These are phyloP conservation scores for Botrytis sinoallii DNA, from an alignment of 2,329 filamentous ascomycete genomes.

Conservation along the genomic window DNA sequence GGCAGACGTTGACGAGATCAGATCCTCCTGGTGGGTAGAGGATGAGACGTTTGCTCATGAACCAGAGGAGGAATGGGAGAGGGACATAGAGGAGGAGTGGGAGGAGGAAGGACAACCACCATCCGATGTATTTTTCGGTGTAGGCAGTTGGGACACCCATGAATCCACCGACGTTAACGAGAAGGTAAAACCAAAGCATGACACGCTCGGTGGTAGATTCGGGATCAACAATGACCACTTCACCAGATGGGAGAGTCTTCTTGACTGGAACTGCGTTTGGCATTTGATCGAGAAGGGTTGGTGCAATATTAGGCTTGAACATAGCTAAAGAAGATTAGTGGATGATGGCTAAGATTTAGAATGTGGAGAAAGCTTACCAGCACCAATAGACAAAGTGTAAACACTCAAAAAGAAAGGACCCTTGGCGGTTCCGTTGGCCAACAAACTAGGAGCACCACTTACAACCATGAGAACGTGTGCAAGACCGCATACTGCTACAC, in stretches of 20 bases:
- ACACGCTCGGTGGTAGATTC: conserved; percentile 52
- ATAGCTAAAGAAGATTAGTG: conserved; percentile 53
- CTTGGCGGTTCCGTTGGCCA: conserved; percentile 63
- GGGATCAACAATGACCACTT: conserved; percentile 59
- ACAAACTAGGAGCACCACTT: conserved; percentile 57
- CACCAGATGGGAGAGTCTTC: conserved; percentile 49
- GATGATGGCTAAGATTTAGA: conserved; percentile 54
- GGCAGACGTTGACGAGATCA: conserved; percentile 47
- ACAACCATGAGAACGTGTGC: conserved; percentile 62
- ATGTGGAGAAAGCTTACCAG: conserved; percentile 40
- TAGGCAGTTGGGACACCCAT: conserved; percentile 46
- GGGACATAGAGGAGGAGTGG: conserved; percentile 59
- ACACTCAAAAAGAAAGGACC: conserved; percentile 38
- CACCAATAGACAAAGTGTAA: conserved; percentile 32
- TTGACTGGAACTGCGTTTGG: conserved; percentile 42
- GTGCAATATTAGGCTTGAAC: conserved; percentile 69
- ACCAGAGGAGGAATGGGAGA: conserved; percentile 51
- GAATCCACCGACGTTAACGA: conserved; percentile 63
- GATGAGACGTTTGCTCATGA: conserved; percentile 43
- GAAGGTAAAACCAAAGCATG: conserved; percentile 57
- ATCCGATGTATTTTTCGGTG: conserved; percentile 48
- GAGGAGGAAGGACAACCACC: conserved; percentile 47
- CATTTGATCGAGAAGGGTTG: conserved; percentile 59
- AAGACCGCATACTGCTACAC: conserved; percentile 52
- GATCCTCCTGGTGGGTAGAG: conserved; percentile 47